Base-by-base conservation (phyloP, 2,329 filamentous ascomycete species). In the Pseudogymnoascus sp. region DNA sequence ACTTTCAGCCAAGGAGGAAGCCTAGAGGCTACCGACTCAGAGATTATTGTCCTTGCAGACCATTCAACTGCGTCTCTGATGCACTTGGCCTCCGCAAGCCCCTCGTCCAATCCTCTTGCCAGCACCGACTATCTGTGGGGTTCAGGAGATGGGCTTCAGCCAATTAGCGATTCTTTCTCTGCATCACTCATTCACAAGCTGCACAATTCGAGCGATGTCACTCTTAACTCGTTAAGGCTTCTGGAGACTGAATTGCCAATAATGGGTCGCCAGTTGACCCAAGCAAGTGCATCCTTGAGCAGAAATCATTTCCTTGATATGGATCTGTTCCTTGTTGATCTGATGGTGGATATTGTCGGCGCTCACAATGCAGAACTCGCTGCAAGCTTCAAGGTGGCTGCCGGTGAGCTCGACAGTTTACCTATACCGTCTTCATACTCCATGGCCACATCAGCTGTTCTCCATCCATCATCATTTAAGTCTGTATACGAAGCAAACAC, bases 231-330 rank as follows among this genome's bases (percentile, higher is more conserved):
- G 42, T 75, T 91, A 58, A 79, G 82, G 48, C 78, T 88, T 15
- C 77, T 91, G 0, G 85, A 89, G 71, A 76, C 79, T 1, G 88
- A 91, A 69, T 74, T 90, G 59, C 84, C 85, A 7, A 76, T 82
- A 2, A 75, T 90, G 63, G 84, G 83, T 8, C 78, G 79, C 48
- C 80, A 84, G 42, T 27, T 73, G 35, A 65, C 68, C 1, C 38
- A 39, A 4, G 68, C 68, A 21, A 71, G 64, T 58, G 58, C 58
- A 2, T 63, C 61, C 1, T 10, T 62, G 68, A 89, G 27, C 74
- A 81, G 58, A 71, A 74, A 36, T 78, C 83, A 63, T 80, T 79
- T 61, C 69, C 74, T 33, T 74, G 82, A 27, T 72, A 88, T 73
- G 13, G 68, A 70, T 55, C 51, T 62, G 12, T 38, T 69, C 27